phyloP scores from a whole-genome alignment of 2,329 filamentous ascomycete species.

The Fusarium sp. region DNA sequence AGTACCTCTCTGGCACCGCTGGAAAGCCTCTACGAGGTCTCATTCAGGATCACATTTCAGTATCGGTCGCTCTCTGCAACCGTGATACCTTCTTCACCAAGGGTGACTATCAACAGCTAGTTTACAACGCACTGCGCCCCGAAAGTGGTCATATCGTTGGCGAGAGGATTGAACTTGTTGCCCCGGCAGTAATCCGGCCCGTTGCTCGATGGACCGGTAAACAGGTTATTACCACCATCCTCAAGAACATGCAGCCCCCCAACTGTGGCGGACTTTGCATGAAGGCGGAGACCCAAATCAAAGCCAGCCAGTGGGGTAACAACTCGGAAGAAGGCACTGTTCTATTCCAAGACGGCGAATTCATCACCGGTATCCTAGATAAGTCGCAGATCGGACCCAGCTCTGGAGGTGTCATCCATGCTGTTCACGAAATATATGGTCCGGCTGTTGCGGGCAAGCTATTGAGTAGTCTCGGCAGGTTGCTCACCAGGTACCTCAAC shows the following conservation, averaged over 20 bases:
- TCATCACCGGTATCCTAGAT: slow-evolving; percentile 92
- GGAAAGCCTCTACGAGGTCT: slow-evolving; percentile 94
- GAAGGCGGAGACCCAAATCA: slow-evolving; percentile 82
- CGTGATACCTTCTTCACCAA: slow-evolving; percentile 91
- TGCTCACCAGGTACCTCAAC: slow-evolving; percentile 89
- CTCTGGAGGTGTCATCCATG: slow-evolving; percentile 88
- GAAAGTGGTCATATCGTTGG: slow-evolving; percentile 90
- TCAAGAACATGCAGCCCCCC: slow-evolving; percentile 89
- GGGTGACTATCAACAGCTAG: slow-evolving; percentile 91
- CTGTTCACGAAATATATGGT: slow-evolving; percentile 93
- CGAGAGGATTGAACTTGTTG: slow-evolving; percentile 83
- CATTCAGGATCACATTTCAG: slow-evolving; percentile 98
- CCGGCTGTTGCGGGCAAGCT: slow-evolving; percentile 87
- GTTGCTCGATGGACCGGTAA: slow-evolving; percentile 92
- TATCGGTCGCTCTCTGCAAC: slow-evolving; percentile 90
- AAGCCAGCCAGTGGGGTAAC: slow-evolving; percentile 82
- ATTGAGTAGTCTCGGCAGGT: slow-evolving; percentile 87
- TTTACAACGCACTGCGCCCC: slow-evolving; percentile 90
- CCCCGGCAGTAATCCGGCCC: slow-evolving; percentile 86
- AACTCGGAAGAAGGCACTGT: slow-evolving; percentile 84
- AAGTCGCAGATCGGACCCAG: slow-evolving; percentile 94
- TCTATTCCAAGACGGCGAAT: slow-evolving; percentile 86
- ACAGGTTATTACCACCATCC: slow-evolving; percentile 90
- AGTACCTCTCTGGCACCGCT: slow-evolving; percentile 93
- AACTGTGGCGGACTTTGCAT: slow-evolving; percentile 84